Evolutionary conservation across 495 filamentous ascomycete species (phyloP), one percentile per base, ranked within the genome.

Genomic region (Usnea hakonensis): DNA sequence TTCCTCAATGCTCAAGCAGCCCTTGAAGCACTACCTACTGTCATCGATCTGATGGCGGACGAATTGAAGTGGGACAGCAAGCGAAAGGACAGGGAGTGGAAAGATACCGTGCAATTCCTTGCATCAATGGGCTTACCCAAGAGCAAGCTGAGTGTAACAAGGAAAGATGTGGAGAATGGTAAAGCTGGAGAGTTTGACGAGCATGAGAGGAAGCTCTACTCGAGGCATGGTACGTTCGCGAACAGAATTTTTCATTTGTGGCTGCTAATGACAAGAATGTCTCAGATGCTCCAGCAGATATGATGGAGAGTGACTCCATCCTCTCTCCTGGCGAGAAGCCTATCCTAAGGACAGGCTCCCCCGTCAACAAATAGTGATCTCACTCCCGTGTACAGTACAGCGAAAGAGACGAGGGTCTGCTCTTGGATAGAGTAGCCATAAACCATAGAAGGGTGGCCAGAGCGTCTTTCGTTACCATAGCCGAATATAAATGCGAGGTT

Each of bases 1-100:
- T 98, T 98, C 76, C 71, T 98, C 67, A 98, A 98, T 70, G 92
- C 92, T 19, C 91, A 97, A 75, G 94, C 94, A 5, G 90, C 93
- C 11, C 82, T 97, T 32, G 94, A 98, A 77, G 88, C 90, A 1
- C 79, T 97, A 56, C 94, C 94, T 3, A 78, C 70, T 57, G 83
- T 98, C 23, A 96, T 98, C 72, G 94, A 98, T 71, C 78, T 97
- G 62, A 98, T 98, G 94, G 82, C 75, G 57, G 85, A 88, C 69
- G 94, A 98, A 77, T 74, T 97, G 63, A 81, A 85, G 50, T 98
- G 94, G 94, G 85, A 86, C 68, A 74, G 69, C 58, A 80, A 81
- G 65, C 77, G 94, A 64, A 88, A 87, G 73, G 89, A 91, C 9
- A 67, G 81, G 50, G 94, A 97, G 74, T 97, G 92, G 91, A 89